Percentiles rank a stretch among this genome's conserved stretches.
Conservation (phyloP, 345 rosid species). For the Syzygium grande region DNA sequence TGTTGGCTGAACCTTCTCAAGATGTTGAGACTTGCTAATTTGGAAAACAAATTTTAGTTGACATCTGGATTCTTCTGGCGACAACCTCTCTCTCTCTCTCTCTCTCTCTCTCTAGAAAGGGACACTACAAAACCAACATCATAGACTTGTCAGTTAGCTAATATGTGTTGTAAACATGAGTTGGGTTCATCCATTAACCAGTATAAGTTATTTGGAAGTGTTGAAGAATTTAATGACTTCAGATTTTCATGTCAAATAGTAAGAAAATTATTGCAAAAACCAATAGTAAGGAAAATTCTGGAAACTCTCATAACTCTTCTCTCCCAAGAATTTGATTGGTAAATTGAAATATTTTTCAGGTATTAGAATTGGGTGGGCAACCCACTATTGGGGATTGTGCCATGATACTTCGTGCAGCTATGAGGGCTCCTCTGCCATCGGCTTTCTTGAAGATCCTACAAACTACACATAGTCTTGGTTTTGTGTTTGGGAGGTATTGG, state of each 20-base stretch:
- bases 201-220: neutral
- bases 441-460: constrained; percentile 83
- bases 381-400: constrained; percentile 94
- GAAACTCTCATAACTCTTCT: neutral
- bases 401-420: constrained; percentile 67
- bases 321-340: neutral
- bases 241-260: neutral
- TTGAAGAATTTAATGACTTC: neutral
- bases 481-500: constrained; percentile 66
- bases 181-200: neutral
- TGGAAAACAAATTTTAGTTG: neutral
- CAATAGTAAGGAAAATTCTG: neutral
- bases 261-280: neutral
- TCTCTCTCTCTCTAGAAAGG: neutral
- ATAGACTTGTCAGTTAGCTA: neutral
- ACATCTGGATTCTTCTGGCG: neutral
- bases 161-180: neutral
- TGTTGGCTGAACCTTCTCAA: neutral
- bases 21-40: neutral
- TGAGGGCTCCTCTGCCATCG: constrained; percentile 86
- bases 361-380: constrained; percentile 74
- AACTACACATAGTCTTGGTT: constrained; percentile 68
- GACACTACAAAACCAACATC: neutral
- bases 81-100: neutral
- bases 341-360: constrained; percentile 32